A percentile compares a stretch with the other conserved stretches of the same genome.
These are phyloP conservation scores for Ricinus communis DNA, from an alignment of 345 rosid genomes.

Conservation along the genomic window DNA sequence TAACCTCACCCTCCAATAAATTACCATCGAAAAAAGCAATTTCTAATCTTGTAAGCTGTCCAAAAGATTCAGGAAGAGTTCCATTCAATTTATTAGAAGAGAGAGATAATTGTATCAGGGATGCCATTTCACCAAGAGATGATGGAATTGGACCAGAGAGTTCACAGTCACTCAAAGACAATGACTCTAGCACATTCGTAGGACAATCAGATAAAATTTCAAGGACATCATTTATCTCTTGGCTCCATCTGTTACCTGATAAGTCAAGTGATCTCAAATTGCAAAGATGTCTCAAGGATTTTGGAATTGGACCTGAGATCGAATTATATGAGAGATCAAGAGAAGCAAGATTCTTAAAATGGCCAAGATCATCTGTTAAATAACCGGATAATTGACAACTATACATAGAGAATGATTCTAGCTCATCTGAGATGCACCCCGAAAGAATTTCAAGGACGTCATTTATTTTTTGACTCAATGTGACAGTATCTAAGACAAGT, in stretches of 20 bases:
- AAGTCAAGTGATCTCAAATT: constrained; percentile 4
- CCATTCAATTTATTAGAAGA: constrained; percentile 7
- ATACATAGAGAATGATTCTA: background rate
- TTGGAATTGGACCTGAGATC: constrained; percentile 16
- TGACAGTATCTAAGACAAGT: constrained; percentile 2
- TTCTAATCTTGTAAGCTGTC: constrained; percentile 7
- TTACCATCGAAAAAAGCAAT: constrained; percentile 5
- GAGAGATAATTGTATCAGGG: background rate
- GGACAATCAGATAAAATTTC: constrained; percentile 13
- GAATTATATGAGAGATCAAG: background rate
- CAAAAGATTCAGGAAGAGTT: constrained; percentile 17
- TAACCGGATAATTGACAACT: background rate
- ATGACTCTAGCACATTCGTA: background rate
- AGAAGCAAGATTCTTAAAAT: background rate
- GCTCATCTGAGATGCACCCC: background rate
- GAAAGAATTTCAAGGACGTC: background rate
- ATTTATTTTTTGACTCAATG: background rate
- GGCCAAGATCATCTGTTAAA: background rate
- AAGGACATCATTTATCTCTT: background rate
- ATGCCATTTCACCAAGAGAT: background rate
- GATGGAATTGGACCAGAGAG: constrained; percentile 25
- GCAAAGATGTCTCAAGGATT: constrained; percentile 18
- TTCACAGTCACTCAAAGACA: background rate
- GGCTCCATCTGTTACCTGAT: background rate
- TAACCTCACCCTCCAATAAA: constrained; percentile 20